A percentile compares a stretch with the other conserved stretches of the same genome.
Evolutionary conservation across 2,329 filamentous ascomycete species (phyloP).

Genomic region (Sarocladiaceae sp.): DNA sequence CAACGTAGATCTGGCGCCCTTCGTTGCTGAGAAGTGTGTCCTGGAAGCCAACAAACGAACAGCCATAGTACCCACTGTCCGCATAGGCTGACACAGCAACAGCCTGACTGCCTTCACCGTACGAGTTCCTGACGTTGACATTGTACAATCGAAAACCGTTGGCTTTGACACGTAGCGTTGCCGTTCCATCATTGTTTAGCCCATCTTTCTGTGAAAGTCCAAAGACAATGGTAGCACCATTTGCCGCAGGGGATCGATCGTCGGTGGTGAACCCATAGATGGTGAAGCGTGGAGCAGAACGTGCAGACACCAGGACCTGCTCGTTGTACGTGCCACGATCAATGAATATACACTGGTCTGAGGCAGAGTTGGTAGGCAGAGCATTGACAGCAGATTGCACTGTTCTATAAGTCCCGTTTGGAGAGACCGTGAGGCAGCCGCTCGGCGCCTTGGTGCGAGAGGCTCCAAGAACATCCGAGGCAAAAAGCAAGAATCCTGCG

Average conservation of each 20-base stretch:
- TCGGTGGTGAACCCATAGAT: conserved; percentile 54
- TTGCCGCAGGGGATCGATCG: conserved; percentile 46
- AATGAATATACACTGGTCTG: conserved; percentile 18
- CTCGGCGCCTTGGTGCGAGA: conserved; percentile 24
- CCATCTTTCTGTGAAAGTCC: conserved; percentile 37
- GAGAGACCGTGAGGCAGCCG: conserved; percentile 26
- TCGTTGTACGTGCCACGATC: conserved; percentile 49
- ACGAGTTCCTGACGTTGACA: conserved; percentile 46
- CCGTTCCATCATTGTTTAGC: conserved; percentile 48
- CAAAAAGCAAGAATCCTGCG: neutral
- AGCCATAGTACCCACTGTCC: conserved; percentile 43
- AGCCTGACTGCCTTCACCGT: conserved; percentile 42
- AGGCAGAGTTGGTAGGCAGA: conserved; percentile 12
- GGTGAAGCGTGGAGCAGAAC: conserved; percentile 46
- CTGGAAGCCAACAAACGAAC: conserved; percentile 41
- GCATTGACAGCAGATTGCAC: conserved; percentile 19
- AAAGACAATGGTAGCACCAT: conserved; percentile 51
- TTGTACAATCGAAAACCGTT: conserved; percentile 58
- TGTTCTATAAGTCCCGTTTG: conserved; percentile 17
- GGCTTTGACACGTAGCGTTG: conserved; percentile 39
- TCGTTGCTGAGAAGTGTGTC: conserved; percentile 44
- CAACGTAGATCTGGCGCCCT: conserved; percentile 43
- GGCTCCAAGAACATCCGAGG: conserved; percentile 15
- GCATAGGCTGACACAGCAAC: conserved; percentile 41
- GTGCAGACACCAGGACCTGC: conserved; percentile 49